A percentile compares a stretch with the other conserved stretches of the same genome.
Conservation (phyloP, 2,329 filamentous ascomycete species). For the Xylariaceae sp. region DNA sequence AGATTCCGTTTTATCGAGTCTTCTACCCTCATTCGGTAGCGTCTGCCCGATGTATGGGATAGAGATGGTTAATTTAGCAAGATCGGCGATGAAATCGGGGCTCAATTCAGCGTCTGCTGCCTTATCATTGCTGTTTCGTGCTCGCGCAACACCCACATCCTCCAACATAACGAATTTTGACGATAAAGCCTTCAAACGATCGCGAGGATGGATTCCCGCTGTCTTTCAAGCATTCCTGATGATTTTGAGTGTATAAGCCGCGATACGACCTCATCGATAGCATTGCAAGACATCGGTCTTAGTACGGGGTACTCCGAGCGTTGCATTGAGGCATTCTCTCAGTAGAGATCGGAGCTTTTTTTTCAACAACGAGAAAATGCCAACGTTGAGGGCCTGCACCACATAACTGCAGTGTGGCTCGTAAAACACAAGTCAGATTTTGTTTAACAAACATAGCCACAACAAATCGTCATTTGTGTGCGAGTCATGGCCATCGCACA, state of each 20-base stretch:
- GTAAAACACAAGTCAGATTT: slow-evolving; percentile 1
- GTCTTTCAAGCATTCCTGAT: not conserved
- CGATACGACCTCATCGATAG: not conserved
- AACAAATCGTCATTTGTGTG: not conserved
- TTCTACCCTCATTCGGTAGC: not conserved
- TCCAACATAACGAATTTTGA: slow-evolving; percentile 7
- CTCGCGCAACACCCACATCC: not conserved
- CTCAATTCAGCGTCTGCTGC: not conserved
- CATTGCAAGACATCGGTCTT: not conserved
- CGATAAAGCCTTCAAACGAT: not conserved
- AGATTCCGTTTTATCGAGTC: not conserved
- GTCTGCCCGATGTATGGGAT: not conserved
- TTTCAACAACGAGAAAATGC: slow-evolving; percentile 1
- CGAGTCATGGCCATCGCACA: not conserved
- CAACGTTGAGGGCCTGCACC: slow-evolving; percentile 1
- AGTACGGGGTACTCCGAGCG: not conserved
- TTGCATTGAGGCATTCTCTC: not conserved
- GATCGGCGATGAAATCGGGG: not conserved
- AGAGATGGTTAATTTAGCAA: not conserved
- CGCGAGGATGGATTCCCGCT: slow-evolving; percentile 4
- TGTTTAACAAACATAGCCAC: not conserved
- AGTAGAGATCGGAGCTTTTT: not conserved
- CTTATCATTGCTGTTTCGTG: too few species aligned
- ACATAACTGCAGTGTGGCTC: slow-evolving; percentile 5
- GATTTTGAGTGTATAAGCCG: not conserved